Conservation (phyloP, 148 eudicot species). For the Tetragonia tetragonoides region DNA sequence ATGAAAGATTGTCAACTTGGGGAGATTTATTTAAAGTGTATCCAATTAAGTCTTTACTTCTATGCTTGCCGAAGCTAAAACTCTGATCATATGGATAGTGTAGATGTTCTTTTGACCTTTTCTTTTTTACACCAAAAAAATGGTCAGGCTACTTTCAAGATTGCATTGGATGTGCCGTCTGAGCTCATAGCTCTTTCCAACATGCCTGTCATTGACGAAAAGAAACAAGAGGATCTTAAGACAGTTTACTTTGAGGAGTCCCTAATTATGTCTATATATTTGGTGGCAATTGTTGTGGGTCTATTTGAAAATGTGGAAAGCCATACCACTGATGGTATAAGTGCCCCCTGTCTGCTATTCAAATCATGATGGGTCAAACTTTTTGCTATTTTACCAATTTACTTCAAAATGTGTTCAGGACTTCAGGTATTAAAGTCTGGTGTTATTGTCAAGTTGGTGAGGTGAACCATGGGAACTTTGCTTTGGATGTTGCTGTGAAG, state of each 20-base stretch:
- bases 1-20: background rate
- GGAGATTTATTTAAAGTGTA: background rate
- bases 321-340: conserved; percentile 79
- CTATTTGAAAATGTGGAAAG: conserved; percentile 84
- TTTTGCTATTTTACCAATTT: conserved; percentile 5
- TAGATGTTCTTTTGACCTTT: background rate
- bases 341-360: background rate
- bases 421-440: conserved; percentile 79
- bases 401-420: conserved; percentile 8
- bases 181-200: conserved; percentile 87
- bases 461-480: conserved; percentile 84
- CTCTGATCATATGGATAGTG: background rate
- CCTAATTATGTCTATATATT: conserved; percentile 89
- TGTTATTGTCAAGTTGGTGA: conserved; percentile 91
- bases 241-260: conserved; percentile 79
- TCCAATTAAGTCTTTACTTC: background rate
- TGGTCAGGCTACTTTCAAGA: conserved; percentile 83
- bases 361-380: background rate
- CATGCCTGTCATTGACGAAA: conserved; percentile 86
- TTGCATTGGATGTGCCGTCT: conserved; percentile 81
- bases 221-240: conserved; percentile 55
- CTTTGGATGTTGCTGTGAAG: conserved; percentile 88
- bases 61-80: background rate
- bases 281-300: conserved; percentile 91
- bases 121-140: background rate